A percentile compares a stretch with the other conserved stretches of the same genome.
These are phyloP conservation scores for Boletus patriciae DNA, from an alignment of 768 basidiomycete species.

Conservation along the genomic window DNA sequence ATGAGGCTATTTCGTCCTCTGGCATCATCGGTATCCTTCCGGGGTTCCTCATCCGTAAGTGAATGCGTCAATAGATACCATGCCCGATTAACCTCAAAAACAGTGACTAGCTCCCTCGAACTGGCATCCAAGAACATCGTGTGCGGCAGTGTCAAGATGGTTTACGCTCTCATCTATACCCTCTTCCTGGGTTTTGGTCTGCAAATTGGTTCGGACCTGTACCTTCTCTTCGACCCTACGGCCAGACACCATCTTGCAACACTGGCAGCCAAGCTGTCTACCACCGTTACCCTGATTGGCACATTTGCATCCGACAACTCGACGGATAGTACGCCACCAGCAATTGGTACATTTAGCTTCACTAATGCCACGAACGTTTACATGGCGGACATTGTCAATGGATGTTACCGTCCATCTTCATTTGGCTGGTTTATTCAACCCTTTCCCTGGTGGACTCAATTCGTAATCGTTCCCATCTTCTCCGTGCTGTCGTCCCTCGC, in stretches of 20 bases:
- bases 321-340: constrained; percentile 43
- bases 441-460: constrained; percentile 76
- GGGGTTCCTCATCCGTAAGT: constrained; percentile 79
- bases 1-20: constrained; percentile 86
- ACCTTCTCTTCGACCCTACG: constrained; percentile 63
- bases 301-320: constrained; percentile 62
- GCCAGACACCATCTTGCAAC: constrained; percentile 53
- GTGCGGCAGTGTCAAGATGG: constrained; percentile 83
- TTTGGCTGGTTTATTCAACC: constrained; percentile 80
- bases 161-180: constrained; percentile 85
- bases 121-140: constrained; percentile 85
- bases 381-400: constrained; percentile 51
- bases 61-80: neutral
- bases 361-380: constrained; percentile 50
- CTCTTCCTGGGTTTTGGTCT: constrained; percentile 83
- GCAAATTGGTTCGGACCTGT: constrained; percentile 81
- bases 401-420: constrained; percentile 66
- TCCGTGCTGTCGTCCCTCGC: constrained; percentile 69
- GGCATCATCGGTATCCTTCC: constrained; percentile 87
- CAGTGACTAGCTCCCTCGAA: constrained; percentile 80
- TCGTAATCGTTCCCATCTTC: constrained; percentile 75
- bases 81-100: constrained; percentile 17
- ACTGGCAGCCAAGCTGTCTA: constrained; percentile 51
- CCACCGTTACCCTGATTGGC: constrained; percentile 57
- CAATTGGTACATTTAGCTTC: constrained; percentile 67